Conservation (phyloP, 257 asterid genomes). For the Dorcoceras hygrometricum region DNA sequence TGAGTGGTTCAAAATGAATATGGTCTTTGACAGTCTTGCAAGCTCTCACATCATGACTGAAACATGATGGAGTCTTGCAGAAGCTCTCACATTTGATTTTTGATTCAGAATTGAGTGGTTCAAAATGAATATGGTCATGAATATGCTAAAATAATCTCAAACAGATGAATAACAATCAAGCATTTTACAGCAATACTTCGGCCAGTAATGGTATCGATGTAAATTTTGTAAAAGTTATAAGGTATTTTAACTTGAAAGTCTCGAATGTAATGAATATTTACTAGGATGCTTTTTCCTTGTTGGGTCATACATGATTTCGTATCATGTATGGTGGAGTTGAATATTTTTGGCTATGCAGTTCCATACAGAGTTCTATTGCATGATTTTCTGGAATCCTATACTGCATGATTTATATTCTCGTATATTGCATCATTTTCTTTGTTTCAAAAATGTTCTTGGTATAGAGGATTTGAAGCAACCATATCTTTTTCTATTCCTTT, state of each 20-base stretch:
- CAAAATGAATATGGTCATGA: constrained; percentile 20
- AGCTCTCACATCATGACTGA: too few relatives aligned
- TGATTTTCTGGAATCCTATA: too few relatives aligned
- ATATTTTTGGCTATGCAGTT: not conserved
- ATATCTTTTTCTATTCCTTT: not conserved
- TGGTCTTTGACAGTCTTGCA: constrained; percentile 19
- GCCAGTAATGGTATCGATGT: constrained; percentile 32
- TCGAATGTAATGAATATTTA: constrained; percentile 33
- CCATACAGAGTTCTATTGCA: not conserved
- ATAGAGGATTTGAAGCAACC: not conserved
- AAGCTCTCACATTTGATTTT: constrained; percentile 2
- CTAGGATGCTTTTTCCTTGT: constrained; percentile 8
- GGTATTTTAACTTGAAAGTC: constrained; percentile 23
- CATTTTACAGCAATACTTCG: constrained; percentile 20
- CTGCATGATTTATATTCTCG: too few relatives aligned
- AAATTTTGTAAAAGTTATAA: constrained; percentile 24
- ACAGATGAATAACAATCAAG: constrained; percentile 20
- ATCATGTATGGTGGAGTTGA: constrained; percentile 13
- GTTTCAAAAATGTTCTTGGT: not conserved
- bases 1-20: constrained; percentile 24
- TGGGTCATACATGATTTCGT: constrained; percentile 15
- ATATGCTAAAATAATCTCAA: not conserved
- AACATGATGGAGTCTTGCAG: constrained; percentile 19
- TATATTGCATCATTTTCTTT: constrained; percentile 19
- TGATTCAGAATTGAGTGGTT: constrained; percentile 27